Evolutionary conservation across 2,329 filamentous ascomycete genomes (phyloP).

Genomic region (Penicillium sp.): DNA sequence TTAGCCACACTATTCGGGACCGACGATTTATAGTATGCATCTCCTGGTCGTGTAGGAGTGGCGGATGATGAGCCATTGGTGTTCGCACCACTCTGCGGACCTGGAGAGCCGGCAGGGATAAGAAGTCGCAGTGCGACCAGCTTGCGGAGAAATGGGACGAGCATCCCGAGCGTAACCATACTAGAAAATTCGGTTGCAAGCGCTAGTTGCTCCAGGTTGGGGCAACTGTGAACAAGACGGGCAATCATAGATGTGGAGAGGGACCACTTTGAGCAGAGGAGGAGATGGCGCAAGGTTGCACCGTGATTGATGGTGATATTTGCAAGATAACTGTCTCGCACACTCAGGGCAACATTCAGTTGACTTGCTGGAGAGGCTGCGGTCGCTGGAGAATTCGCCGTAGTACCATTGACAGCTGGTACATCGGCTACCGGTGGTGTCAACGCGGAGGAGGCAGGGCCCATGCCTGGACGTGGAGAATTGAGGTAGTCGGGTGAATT

Average conservation of each 20-base stretch:
- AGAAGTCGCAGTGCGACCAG: constrained; percentile 47
- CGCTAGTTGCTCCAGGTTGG: constrained; percentile 62
- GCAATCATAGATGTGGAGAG: constrained; percentile 54
- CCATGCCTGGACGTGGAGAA: constrained; percentile 31
- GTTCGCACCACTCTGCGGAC: constrained; percentile 12
- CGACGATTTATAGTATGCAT: not conserved
- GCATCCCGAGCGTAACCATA: constrained; percentile 44
- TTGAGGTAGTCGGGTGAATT: constrained; percentile 39
- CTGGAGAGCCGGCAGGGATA: constrained; percentile 35
- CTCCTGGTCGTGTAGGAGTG: not conserved
- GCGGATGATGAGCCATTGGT: constrained; percentile 4
- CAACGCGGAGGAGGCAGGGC: constrained; percentile 28
- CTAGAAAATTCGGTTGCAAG: constrained; percentile 51
- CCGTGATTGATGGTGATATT: constrained; percentile 57
- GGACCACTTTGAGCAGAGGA: constrained; percentile 60
- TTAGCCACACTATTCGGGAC: not conserved
- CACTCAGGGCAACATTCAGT: constrained; percentile 35
- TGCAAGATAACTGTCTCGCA: constrained; percentile 54
- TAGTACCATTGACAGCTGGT: constrained; percentile 17
- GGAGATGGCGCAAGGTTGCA: constrained; percentile 57
- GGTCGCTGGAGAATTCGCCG: constrained; percentile 28
- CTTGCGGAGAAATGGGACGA: constrained; percentile 48
- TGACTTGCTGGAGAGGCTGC: constrained; percentile 30
- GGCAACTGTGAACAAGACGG: constrained; percentile 57
- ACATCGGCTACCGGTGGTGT: constrained; percentile 35